These are phyloP conservation scores for Suhomyces kilbournensis DNA, from an alignment of 805 yeast species.

Conservation along the genomic window DNA sequence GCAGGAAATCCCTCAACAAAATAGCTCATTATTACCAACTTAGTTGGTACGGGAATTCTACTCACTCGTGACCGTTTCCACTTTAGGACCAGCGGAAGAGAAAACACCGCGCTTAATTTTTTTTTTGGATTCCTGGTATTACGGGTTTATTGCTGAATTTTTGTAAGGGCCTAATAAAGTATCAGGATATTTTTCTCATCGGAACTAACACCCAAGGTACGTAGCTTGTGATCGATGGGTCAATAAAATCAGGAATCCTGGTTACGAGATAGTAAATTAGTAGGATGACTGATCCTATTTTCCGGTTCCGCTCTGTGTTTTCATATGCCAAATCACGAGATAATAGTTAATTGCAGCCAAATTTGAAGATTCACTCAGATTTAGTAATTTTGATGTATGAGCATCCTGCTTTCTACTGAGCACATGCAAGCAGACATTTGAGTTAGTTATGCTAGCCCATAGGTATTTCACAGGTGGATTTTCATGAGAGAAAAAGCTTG, in stretches of 20 bases:
- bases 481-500: not conserved
- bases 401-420: not conserved
- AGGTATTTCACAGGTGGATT: not conserved
- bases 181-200: not conserved
- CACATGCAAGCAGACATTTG: not conserved
- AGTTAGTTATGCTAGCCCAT: not conserved
- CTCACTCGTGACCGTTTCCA: not conserved
- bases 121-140: not conserved
- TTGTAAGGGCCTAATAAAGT: not conserved
- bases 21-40: not conserved
- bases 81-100: not conserved
- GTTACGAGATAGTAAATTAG: not conserved
- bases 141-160: not conserved
- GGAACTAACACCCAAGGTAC: not conserved
- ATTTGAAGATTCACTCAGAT: not conserved
- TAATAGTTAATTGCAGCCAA: not conserved
- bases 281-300: not conserved
- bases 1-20: not conserved
- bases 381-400: not conserved
- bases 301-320: not conserved
- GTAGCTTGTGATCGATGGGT: not conserved
- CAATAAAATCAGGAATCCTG: not conserved
- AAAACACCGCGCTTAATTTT: not conserved
- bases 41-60: not conserved
- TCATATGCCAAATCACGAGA: not conserved